Evolutionary conservation across 805 yeast species (phyloP), one percentile per base, ranked within the genome.

Genomic region (Ogataea glucozyma): DNA sequence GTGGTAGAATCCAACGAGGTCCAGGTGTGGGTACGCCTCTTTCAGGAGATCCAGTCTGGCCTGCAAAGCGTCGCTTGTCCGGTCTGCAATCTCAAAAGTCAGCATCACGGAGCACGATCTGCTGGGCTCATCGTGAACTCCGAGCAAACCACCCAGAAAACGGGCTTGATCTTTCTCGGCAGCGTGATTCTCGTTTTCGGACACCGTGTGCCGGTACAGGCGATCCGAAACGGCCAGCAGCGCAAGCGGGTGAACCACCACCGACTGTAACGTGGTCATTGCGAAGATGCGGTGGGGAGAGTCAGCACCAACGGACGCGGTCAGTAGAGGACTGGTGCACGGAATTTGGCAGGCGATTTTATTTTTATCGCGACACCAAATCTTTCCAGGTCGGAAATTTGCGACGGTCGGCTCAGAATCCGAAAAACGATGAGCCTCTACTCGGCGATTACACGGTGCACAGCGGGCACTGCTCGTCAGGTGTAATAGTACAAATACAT

Each of bases 1-100:
- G 3, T 33, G 26, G 41, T 56, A 60, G 18, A 56, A 42, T 2
- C 65, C 65, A n/a, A 60, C 47, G 8, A 60, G 40, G 17, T 38
- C 30, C 27, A 60, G 39, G 34, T 58, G 52, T 3, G 58, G 43
- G 29, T 61, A 57, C 4, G 58, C 47, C 33, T 58, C 56, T n/a
- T 43, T 35, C 9, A 58, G 40, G 11, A 59, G 39, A 6, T 23
- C 31, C n/a, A 58, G 22, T 13, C 47, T 44, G 3, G 20, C 26
- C 4, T 4, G 19, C 24, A 52, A 26, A n/a, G 24, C 41, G 9
- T 44, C 40, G n/a, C 29, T 7, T 9, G 21, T 24, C 17, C 16
- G 31, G 8, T 31, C 31, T 19, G 33, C 40, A 7, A 52, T 32
- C 23, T 49, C 52, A 41, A 52, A 46, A 19, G 48, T 48, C 26